Evolutionary conservation across 2,329 filamentous ascomycete species (phyloP).

Genomic region (Amesomyces nigricolor): DNA sequence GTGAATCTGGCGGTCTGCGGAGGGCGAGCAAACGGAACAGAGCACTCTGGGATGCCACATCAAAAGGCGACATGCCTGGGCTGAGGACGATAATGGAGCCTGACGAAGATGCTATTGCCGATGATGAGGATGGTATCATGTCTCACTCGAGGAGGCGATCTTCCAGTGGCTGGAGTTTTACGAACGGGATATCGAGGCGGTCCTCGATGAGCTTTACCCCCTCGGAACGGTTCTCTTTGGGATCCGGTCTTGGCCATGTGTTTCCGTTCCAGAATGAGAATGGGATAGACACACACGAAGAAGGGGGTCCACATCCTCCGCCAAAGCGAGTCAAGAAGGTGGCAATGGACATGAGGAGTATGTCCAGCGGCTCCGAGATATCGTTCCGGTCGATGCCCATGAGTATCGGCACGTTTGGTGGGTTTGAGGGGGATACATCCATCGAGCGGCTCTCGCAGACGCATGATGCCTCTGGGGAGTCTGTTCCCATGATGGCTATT

Average conservation of each 20-base stretch:
- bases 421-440: slow-evolving; percentile 79
- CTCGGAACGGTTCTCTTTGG: slow-evolving; percentile 49
- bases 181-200: slow-evolving; percentile 36
- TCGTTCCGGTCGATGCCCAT: slow-evolving; percentile 76
- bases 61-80: slow-evolving; percentile 67
- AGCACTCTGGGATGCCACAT: slow-evolving; percentile 79
- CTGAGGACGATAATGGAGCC: slow-evolving; percentile 78
- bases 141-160: slow-evolving; percentile 42
- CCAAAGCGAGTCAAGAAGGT: slow-evolving; percentile 67
- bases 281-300: slow-evolving; percentile 37
- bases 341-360: slow-evolving; percentile 81
- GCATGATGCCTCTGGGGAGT: slow-evolving; percentile 67
- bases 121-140: slow-evolving; percentile 38
- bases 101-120: slow-evolving; percentile 44
- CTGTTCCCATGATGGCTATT: slow-evolving; percentile 80
- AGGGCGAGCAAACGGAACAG: slow-evolving; percentile 83
- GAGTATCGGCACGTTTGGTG: slow-evolving; percentile 71
- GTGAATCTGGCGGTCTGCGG: slow-evolving; percentile 74
- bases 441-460: slow-evolving; percentile 72
- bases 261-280: slow-evolving; percentile 78
- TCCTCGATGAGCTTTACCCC: slow-evolving; percentile 38
- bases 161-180: slow-evolving; percentile 41
- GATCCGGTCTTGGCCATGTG: slow-evolving; percentile 68
- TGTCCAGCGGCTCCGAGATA: slow-evolving; percentile 78
- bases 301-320: slow-evolving; percentile 30